Base-by-base conservation (phyloP, 2,329 filamentous ascomycete species). In the Exserohilum turcica region DNA sequence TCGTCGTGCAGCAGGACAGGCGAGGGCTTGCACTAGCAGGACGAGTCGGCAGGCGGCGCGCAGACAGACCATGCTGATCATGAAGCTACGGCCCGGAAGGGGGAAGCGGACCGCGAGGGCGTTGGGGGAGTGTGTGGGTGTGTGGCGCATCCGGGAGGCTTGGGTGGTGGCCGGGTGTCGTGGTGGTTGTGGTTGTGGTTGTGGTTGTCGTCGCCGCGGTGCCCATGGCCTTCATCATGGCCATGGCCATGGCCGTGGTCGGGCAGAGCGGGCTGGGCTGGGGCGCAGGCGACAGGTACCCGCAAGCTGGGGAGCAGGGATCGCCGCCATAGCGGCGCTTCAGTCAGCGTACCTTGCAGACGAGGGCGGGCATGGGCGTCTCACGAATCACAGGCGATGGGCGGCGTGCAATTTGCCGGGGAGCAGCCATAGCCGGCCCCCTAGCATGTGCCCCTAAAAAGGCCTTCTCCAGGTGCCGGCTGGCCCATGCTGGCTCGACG, bases 401-500 rank as follows among this genome's bases (percentile, higher is more conserved):
- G 45, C 48, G 56, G 19, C 32, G 13, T 47, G 48, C 43, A 54
- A 60, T 60, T 56, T 57, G 48, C 55, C 44, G 54, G 48, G 32
- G 44, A 42, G 31, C 44, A 49, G n/a, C 29, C 33, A 40, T 36
- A 38, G 33, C 48, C 45, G 52, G 51, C 54, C 50, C 21, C 50
- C 51, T 61, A 49, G 54, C 49, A 27, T 43, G 32, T 49, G 31
- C 64, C 63, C 61, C 59, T 60, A 64, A 59, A 53, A 43, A 35
- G 32, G 61, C 53, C 55, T 42, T 53, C 55, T 42, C 50, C 48
- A 46, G 21, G 24, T 40, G 47, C 42, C 51, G 33, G 48, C 48
- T 54, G 58, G 60, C 40, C 59, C 39, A 56, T 64, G 60, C 64
- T 52, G 48, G 48, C 60, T 24, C n/a, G 53, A 49, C 55, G 43